Percentiles rank a stretch among this genome's conserved stretches.
Evolutionary conservation across 2,329 filamentous ascomycete genomes (phyloP).

Genomic region (Aureobasidium mangrovei): DNA sequence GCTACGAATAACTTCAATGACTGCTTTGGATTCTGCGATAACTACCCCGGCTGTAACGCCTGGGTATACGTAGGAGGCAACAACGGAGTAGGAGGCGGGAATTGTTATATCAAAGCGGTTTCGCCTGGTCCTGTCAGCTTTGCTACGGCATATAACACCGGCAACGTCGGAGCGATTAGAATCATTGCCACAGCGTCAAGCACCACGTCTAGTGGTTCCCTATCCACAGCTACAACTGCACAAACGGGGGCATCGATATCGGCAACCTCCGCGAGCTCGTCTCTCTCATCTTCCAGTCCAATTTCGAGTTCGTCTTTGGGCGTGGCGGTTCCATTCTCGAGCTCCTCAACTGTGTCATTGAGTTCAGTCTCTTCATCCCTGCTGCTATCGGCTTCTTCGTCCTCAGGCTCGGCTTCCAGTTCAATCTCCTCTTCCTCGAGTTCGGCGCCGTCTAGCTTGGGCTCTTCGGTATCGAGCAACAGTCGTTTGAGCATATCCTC

Average conservation of each 20-base stretch:
- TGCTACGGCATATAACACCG: background rate
- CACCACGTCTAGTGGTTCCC: too few species aligned
- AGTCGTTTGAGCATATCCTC: too few species aligned
- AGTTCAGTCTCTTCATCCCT: background rate
- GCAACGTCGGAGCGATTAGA: background rate
- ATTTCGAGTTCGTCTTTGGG: background rate
- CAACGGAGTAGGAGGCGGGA: slow-evolving; percentile 13
- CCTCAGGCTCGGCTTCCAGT: background rate
- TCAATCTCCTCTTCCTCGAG: background rate
- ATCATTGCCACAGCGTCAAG: too few species aligned
- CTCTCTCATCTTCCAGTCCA: background rate
- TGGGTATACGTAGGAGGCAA: slow-evolving; percentile 10
- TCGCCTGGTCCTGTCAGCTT: background rate
- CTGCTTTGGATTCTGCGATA: slow-evolving; percentile 14
- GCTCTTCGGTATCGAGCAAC: too few species aligned
- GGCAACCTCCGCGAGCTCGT: background rate
- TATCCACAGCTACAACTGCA: background rate
- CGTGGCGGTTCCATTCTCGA: background rate
- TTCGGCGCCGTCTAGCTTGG: slow-evolving; percentile 2
- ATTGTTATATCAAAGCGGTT: slow-evolving; percentile 13
- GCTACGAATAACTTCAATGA: slow-evolving; percentile 9
- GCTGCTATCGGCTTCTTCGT: background rate
- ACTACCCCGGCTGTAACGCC: slow-evolving; percentile 4
- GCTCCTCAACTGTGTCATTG: background rate
- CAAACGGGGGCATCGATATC: background rate